These are phyloP conservation scores for Nannizziopsis arthrosporioides DNA, from an alignment of 2,329 filamentous ascomycete genomes.

Conservation along the genomic window DNA sequence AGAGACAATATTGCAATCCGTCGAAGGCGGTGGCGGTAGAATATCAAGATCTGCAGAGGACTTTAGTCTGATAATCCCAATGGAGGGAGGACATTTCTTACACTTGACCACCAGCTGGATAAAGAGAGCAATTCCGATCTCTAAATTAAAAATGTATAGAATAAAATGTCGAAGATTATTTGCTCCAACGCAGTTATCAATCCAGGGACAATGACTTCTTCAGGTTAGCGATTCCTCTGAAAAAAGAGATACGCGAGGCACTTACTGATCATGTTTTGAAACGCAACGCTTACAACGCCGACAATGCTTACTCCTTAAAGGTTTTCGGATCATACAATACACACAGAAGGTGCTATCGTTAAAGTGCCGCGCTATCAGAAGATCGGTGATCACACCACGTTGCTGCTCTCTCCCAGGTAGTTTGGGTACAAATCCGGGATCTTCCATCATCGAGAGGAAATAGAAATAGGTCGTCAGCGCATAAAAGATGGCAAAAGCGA, in stretches of 20 bases:
- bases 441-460: slow-evolving; percentile 67
- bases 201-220: slow-evolving; percentile 88
- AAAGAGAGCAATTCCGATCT: slow-evolving; percentile 60
- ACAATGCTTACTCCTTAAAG: slow-evolving; percentile 91
- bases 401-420: slow-evolving; percentile 80
- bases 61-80: slow-evolving; percentile 4
- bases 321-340: slow-evolving; percentile 85
- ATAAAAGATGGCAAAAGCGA: slow-evolving; percentile 57
- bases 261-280: slow-evolving; percentile 92
- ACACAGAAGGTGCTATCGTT: slow-evolving; percentile 92
- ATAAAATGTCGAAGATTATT: slow-evolving; percentile 97
- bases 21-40: slow-evolving; percentile 40
- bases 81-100: slow-evolving; percentile 32
- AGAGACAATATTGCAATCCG: slow-evolving; percentile 63
- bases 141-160: slow-evolving; percentile 70
- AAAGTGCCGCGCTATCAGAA: slow-evolving; percentile 76
- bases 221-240: slow-evolving; percentile 5
- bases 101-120: slow-evolving; percentile 62
- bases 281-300: slow-evolving; percentile 83
- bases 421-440: slow-evolving; percentile 89
- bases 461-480: slow-evolving; percentile 75
- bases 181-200: slow-evolving; percentile 87
- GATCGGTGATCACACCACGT: slow-evolving; percentile 75
- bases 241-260: slow-evolving; percentile 16
- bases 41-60: slow-evolving; percentile 48